phyloP scores from a whole-genome alignment of 1,284 basidiomycete genomes.

The Boletellus deceptivus region DNA sequence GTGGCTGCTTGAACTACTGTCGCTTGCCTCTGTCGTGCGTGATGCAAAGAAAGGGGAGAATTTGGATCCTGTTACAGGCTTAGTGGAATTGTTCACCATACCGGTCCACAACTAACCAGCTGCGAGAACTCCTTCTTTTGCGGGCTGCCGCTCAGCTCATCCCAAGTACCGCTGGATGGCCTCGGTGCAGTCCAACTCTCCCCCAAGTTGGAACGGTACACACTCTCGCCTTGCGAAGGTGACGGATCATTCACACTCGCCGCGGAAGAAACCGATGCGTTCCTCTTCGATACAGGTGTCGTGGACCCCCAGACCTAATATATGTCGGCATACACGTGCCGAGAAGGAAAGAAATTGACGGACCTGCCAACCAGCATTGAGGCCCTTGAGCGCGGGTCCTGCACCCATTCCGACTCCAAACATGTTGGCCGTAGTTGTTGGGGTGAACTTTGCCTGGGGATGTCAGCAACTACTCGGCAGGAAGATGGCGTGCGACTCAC shows the following conservation, averaged over 20 bases:
- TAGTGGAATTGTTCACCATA: constrained; percentile 8
- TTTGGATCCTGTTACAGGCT: constrained; percentile 34
- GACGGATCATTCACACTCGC: constrained; percentile 51
- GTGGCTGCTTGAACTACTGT: constrained; percentile 39
- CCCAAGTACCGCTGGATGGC: constrained; percentile 59
- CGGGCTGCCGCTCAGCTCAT: constrained; percentile 50
- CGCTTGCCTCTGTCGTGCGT: constrained; percentile 51
- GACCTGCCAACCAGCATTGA: constrained; percentile 72
- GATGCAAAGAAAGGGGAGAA: constrained; percentile 40
- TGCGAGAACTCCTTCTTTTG: constrained; percentile 50
- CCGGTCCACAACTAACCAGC: constrained; percentile 37
- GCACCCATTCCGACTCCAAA: constrained; percentile 54
- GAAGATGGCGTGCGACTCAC: constrained; percentile 34
- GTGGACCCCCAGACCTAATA: constrained; percentile 59
- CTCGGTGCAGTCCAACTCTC: constrained; percentile 57
- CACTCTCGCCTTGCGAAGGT: constrained; percentile 45
- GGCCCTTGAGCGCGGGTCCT: constrained; percentile 46
- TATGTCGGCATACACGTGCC: constrained; percentile 8
- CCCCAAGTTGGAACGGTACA: constrained; percentile 45
- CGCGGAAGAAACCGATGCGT: constrained; percentile 61
- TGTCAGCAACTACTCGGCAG: constrained; percentile 26
- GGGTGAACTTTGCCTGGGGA: constrained; percentile 47
- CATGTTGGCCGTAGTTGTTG: constrained; percentile 44
- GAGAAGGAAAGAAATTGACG: constrained; percentile 25
- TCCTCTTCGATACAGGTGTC: constrained; percentile 51